A percentile compares a stretch with the other conserved stretches of the same genome.
Conservation (phyloP, 192 early-diverging fungal species). For the Pilobolus umbonatus region DNA sequence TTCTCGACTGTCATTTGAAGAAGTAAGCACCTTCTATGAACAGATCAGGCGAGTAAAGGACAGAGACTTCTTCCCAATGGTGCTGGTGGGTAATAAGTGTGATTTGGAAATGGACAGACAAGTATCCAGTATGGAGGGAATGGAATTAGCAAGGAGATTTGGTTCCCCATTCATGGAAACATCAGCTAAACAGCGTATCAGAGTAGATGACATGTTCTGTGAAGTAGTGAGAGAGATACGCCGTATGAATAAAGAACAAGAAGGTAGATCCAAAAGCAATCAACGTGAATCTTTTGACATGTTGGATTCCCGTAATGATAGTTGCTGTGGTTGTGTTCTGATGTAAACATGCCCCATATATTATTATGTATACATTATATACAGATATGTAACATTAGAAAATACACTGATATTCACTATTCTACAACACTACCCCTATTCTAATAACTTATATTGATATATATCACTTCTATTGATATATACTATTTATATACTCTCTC, state of each 20-base stretch:
- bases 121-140: conserved; percentile 49
- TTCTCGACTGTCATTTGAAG: conserved; percentile 68
- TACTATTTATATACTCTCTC: too few relatives aligned
- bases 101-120: conserved; percentile 68
- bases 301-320: conserved; percentile 6
- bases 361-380: neutral
- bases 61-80: conserved; percentile 67
- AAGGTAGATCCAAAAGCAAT: conserved; percentile 18
- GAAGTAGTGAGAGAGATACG: conserved; percentile 79
- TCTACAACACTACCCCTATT: too few relatives aligned
- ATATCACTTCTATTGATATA: conserved; percentile 2
- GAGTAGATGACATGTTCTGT: conserved; percentile 31
- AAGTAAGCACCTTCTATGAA: conserved; percentile 65
- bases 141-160: conserved; percentile 50
- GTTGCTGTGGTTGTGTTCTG: conserved; percentile 11
- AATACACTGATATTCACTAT: too few relatives aligned
- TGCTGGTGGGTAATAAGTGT: conserved; percentile 86
- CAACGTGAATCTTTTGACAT: conserved; percentile 13
- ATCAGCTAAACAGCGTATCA: conserved; percentile 35
- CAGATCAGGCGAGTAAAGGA: conserved; percentile 83
- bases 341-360: neutral
- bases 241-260: conserved; percentile 70
- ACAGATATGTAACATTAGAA: too few relatives aligned
- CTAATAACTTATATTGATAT: neutral
- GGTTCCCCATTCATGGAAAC: conserved; percentile 63